phyloP scores from a whole-genome alignment of 2,329 filamentous ascomycete species.

The Cercospora sp. region DNA sequence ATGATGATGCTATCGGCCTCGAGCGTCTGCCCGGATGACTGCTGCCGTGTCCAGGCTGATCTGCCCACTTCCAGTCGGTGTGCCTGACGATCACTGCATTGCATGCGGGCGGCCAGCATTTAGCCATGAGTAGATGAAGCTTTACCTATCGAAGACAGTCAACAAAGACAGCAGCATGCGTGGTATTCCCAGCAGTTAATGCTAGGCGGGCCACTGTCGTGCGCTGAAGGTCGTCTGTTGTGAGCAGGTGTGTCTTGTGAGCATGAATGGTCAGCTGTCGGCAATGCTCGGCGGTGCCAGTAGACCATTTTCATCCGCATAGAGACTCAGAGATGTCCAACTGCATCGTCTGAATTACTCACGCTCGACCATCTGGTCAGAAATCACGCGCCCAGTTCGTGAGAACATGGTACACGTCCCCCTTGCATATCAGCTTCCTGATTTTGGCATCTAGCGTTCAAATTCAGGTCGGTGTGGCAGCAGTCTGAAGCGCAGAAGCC shows the following conservation, averaged over 20 bases:
- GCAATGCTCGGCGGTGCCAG: neutral
- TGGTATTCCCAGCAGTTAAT: neutral
- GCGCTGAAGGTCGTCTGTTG: neutral
- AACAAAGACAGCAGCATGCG: neutral
- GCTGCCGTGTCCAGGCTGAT: neutral
- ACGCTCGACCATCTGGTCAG: no score
- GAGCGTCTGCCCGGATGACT: slow-evolving; percentile 7
- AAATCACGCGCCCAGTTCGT: neutral
- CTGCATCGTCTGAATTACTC: neutral
- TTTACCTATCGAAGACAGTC: neutral
- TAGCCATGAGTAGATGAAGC: neutral
- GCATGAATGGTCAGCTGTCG: neutral
- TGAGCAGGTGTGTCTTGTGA: neutral
- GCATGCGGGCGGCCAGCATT: neutral
- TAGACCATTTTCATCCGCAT: no score
- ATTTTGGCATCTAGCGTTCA: neutral
- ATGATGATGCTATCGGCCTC: slow-evolving; percentile 6
- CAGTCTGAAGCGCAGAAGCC: neutral
- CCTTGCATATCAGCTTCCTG: neutral
- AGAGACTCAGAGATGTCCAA: neutral
- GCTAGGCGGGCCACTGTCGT: neutral
- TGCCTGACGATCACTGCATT: slow-evolving; percentile 19
- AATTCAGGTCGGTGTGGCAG: neutral
- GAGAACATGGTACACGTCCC: neutral
- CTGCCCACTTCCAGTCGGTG: slow-evolving; percentile 3